Evolutionary conservation across 805 yeast species (phyloP), one percentile per base, ranked within the genome.

Genomic region (Candida railenensis): DNA sequence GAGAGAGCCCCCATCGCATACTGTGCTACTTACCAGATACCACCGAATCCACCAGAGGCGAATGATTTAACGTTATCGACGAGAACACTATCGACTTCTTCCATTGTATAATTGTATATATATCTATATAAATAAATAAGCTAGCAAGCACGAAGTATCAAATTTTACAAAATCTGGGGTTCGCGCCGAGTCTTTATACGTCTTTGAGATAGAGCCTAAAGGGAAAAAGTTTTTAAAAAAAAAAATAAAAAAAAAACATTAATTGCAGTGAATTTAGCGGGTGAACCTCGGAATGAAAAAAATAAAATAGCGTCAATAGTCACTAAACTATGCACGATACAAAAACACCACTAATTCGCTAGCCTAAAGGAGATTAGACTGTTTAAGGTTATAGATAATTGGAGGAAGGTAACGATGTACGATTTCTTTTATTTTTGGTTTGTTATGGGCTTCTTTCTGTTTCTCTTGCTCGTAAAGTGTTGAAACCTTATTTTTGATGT

Each of bases 21-120:
- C n/a, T n/a, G n/a, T n/a, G 32, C 8, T 38, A 59, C 64, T 33
- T 56, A 59, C 62, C 65, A 91, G 20, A 92, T 73, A 59, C 99
- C 99, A 53, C 99, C 98, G 48, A 92, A 87, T 3, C 97, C 99
- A 37, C 99, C 99, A 5, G 97, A 84, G 5, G 82, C 84, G 56
- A 92, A 82, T 1, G 97, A 89, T 62, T 91, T 89, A 55, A 85
- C 71, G 70, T 92, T 95, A 48, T 89, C 96, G 32, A 83, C 77
- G 43, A 80, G 63, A 36, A 68, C 75, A 53, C 74, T 68, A 49
- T 72, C 78, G 22, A 65, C 69, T 59, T 70, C 77, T 51, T 70
- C 77, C 76, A 73, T 71, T 41, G 25, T 57, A 14, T 39, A n/a
- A n/a, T n/a, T n/a, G n/a, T n/a, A n/a, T 15, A 9, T 15, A 9